Conservation (phyloP, 768 basidiomycete species). For the Hygrocybe coccinea region DNA sequence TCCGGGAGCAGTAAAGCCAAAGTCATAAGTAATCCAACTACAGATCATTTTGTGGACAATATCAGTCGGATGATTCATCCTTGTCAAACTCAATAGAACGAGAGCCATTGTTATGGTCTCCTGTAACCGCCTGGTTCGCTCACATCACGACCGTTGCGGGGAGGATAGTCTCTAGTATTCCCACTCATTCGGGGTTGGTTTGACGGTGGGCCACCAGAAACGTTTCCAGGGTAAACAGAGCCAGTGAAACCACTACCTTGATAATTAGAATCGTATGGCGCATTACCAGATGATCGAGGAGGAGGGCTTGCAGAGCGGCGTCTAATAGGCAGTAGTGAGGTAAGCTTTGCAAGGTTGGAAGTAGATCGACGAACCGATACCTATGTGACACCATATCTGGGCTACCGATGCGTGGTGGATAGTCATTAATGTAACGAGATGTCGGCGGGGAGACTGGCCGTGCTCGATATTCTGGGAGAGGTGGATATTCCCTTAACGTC, state of each 20-base stretch:
- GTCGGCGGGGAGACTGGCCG: conserved; percentile 53
- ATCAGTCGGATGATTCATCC: no score
- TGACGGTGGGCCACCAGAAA: conserved; percentile 30
- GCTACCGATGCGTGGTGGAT: conserved; percentile 44
- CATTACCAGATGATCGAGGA: conserved; percentile 40
- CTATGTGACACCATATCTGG: conserved; percentile 42
- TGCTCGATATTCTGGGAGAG: conserved; percentile 41
- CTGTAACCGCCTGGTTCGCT: conserved; percentile 37
- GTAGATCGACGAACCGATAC: conserved; percentile 36
- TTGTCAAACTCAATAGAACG: neutral
- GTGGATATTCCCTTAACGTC: conserved; percentile 48
- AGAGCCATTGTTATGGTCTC: conserved; percentile 16
- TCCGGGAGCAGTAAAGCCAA: no score
- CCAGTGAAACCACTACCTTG: conserved; percentile 41
- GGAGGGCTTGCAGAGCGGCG: conserved; percentile 73
- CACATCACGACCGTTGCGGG: conserved; percentile 42
- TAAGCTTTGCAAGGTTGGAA: neutral
- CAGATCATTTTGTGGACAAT: no score
- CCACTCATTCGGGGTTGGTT: conserved; percentile 28
- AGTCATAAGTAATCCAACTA: no score
- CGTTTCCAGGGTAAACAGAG: conserved; percentile 47
- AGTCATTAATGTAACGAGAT: conserved; percentile 45
- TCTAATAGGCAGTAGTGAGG: conserved; percentile 29
- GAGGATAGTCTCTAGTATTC: conserved; percentile 45
- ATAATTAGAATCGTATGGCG: conserved; percentile 42